Percentiles rank a stretch among this genome's conserved stretches.
Conservation (phyloP, 768 basidiomycete species). For the Leucosporidium creatinivorum region DNA sequence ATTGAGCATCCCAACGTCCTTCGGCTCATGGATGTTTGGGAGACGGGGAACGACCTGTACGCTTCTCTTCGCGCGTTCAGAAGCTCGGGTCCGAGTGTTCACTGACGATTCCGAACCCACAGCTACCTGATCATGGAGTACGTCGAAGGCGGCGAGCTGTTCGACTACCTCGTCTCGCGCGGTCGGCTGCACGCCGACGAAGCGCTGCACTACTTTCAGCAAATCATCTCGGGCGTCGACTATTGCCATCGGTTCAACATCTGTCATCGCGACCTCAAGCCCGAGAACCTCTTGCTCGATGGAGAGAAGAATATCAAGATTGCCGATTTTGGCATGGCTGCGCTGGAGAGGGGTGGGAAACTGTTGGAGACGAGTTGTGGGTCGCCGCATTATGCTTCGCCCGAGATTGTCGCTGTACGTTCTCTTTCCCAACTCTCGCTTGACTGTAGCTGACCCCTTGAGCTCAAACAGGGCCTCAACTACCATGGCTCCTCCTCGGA, state of each 20-base stretch:
- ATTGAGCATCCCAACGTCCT: slow-evolving; percentile 98
- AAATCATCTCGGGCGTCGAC: slow-evolving; percentile 88
- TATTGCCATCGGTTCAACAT: slow-evolving; percentile 97
- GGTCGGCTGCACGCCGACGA: slow-evolving; percentile 72
- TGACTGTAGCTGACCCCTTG: neutral
- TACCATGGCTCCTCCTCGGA: slow-evolving; percentile 86
- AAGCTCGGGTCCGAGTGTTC: neutral
- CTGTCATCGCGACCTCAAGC: slow-evolving; percentile 95
- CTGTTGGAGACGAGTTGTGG: slow-evolving; percentile 92
- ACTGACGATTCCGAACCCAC: neutral
- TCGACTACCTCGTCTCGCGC: slow-evolving; percentile 87
- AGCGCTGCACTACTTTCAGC: slow-evolving; percentile 86
- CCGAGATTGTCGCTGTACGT: slow-evolving; percentile 75
- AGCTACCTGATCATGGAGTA: slow-evolving; percentile 85
- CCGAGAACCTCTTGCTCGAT: slow-evolving; percentile 91
- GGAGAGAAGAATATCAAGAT: slow-evolving; percentile 68
- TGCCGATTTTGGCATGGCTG: slow-evolving; percentile 98
- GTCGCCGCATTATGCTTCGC: slow-evolving; percentile 92
- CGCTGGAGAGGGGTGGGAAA: slow-evolving; percentile 75
- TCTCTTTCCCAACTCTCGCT: neutral
- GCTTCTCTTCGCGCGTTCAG: slow-evolving; percentile 26
- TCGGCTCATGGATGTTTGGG: slow-evolving; percentile 90
- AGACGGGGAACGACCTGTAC: slow-evolving; percentile 74
- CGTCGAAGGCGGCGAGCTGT: slow-evolving; percentile 90
- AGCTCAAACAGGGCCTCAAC: slow-evolving; percentile 54